A percentile compares a stretch with the other conserved stretches of the same genome.
These are phyloP conservation scores for Lactarius hatsudake DNA, from an alignment of 768 basidiomycete genomes.

Conservation along the genomic window DNA sequence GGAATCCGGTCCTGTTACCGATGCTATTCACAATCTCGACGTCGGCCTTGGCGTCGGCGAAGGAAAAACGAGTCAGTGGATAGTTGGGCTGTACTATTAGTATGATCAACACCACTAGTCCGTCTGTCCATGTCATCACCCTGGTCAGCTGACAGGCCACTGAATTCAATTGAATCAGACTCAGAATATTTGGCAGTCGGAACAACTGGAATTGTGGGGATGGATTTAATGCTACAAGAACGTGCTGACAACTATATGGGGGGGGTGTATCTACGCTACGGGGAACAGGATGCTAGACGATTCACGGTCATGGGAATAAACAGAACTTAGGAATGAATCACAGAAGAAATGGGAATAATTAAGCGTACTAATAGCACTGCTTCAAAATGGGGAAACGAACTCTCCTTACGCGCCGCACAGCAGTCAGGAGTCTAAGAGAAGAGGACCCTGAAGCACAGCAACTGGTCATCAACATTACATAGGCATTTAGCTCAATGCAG, in stretches of 20 bases:
- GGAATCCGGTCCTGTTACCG: not conserved
- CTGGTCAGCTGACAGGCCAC: not conserved
- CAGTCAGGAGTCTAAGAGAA: not conserved
- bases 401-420: slow-evolving; percentile 7
- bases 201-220: not conserved
- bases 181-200: not conserved
- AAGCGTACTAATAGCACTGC: not conserved
- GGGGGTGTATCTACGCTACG: not conserved
- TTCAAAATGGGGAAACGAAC: not conserved
- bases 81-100: not conserved
- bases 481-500: slow-evolving; percentile 10
- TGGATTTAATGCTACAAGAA: not conserved
- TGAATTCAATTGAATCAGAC: not conserved
- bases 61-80: not conserved
- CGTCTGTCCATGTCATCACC: not conserved
- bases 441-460: not conserved
- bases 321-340: not conserved
- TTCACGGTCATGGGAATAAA: not conserved
- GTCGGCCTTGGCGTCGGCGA: not conserved
- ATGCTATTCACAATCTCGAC: not conserved
- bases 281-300: not conserved
- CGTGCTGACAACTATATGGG: not conserved
- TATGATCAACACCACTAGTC: not conserved
- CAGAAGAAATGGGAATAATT: not conserved
- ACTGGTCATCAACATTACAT: not conserved